Conservation (phyloP, 2,329 filamentous ascomycete species). For the Metarhizium anisopliae region DNA sequence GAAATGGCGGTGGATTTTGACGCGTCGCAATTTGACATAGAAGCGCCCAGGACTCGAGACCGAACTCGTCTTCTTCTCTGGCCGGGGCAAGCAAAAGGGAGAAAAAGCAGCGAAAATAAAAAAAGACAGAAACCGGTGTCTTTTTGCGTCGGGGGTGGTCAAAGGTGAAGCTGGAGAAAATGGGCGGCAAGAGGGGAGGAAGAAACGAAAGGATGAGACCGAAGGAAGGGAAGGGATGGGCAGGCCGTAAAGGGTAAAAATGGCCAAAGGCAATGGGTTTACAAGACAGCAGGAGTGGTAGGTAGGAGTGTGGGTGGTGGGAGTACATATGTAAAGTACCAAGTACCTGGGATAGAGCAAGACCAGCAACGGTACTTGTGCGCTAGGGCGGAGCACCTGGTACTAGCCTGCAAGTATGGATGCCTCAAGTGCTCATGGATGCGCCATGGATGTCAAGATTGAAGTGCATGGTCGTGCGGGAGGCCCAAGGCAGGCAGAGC, state of each 20-base stretch:
- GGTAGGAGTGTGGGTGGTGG: not conserved
- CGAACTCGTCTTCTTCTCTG: not conserved
- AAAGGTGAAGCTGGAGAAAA: not conserved
- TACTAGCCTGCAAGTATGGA: not conserved
- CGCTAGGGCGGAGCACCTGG: not conserved
- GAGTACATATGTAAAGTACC: not conserved
- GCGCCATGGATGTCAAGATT: not conserved
- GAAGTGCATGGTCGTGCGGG: conserved; percentile 5
- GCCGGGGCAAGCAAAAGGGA: not conserved
- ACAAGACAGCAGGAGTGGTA: not conserved
- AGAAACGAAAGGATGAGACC: not conserved
- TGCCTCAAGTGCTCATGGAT: not conserved
- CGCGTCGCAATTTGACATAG: conserved; percentile 5
- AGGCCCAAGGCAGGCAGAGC: conserved; percentile 3
- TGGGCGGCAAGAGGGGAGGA: not conserved
- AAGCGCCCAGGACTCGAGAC: not conserved
- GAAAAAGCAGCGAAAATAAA: not conserved
- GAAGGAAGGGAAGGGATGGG: conserved; percentile 5
- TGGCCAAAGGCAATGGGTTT: not conserved
- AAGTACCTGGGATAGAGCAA: not conserved
- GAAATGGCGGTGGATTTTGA: conserved; percentile 3
- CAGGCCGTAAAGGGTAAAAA: not conserved
- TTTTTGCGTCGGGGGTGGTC: not conserved
- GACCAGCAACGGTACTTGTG: not conserved
- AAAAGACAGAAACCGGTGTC: not conserved